phyloP scores from a whole-genome alignment of 176 grass and related monocot genomes.

The Calamus simplicifolius region DNA sequence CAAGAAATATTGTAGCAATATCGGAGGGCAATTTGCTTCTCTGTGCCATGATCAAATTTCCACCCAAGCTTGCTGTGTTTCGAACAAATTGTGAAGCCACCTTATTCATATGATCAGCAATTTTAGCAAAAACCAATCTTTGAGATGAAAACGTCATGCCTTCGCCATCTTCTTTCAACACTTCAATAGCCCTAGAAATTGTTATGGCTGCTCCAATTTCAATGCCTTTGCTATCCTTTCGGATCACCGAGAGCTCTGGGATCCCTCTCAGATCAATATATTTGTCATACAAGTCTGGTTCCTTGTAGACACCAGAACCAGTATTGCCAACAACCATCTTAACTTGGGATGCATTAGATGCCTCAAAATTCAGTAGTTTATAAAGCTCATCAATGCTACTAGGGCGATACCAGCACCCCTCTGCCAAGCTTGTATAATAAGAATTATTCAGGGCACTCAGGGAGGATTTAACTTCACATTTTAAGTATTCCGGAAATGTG shows the following conservation, averaged over 20 bases:
- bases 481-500: slow-evolving; percentile 71
- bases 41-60: slow-evolving; percentile 82
- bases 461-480: slow-evolving; percentile 54
- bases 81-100: slow-evolving; percentile 77
- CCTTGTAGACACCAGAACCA: slow-evolving; percentile 75
- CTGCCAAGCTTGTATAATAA: background rate
- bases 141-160: background rate
- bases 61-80: slow-evolving; percentile 81
- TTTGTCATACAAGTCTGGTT: slow-evolving; percentile 50
- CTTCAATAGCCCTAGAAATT: slow-evolving; percentile 55
- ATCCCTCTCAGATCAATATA: slow-evolving; percentile 71
- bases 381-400: slow-evolving; percentile 44
- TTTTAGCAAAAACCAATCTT: slow-evolving; percentile 50
- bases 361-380: slow-evolving; percentile 29
- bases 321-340: slow-evolving; percentile 84
- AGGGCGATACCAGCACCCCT: slow-evolving; percentile 40
- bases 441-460: slow-evolving; percentile 9
- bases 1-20: slow-evolving; percentile 70
- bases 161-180: slow-evolving; percentile 32
- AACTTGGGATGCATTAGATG: slow-evolving; percentile 16
- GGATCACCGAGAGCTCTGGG: slow-evolving; percentile 48
- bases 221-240: slow-evolving; percentile 33
- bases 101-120: slow-evolving; percentile 87
- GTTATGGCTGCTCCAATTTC: slow-evolving; percentile 54
- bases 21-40: slow-evolving; percentile 70